phyloP scores from a whole-genome alignment of 1,284 basidiomycete genomes.

The Ganoderma leucocontextum region DNA sequence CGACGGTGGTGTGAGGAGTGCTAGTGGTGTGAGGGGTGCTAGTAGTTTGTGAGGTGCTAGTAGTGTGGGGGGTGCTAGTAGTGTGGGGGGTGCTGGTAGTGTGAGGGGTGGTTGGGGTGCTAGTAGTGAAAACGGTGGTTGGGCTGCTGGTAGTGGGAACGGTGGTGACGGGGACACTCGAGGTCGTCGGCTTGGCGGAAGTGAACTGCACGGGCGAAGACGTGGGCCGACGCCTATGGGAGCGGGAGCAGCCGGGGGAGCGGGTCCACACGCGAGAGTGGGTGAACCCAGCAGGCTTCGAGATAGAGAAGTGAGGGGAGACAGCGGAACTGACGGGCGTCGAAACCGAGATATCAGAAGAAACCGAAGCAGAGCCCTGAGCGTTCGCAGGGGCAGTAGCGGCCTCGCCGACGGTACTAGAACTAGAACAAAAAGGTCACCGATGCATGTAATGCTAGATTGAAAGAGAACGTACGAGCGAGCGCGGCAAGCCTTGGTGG shows the following conservation, averaged over 20 bases:
- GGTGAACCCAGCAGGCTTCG: conserved; percentile 12
- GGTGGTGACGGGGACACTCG: conserved; percentile 13
- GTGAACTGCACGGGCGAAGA: conserved; percentile 31
- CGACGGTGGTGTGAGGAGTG: conserved; percentile 19
- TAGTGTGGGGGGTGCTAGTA: conserved; percentile 22
- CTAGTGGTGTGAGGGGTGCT: conserved; percentile 21
- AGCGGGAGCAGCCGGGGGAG: conserved; percentile 7
- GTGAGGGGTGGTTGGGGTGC: conserved; percentile 23
- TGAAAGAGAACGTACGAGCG: conserved; percentile 28
- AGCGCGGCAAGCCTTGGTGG: conserved; percentile 49
- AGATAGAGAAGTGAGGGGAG: neutral
- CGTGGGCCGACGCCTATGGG: neutral
- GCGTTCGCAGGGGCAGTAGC: conserved; percentile 23
- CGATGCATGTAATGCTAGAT: neutral
- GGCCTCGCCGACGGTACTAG: conserved; percentile 24
- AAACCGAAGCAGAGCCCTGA: conserved; percentile 30
- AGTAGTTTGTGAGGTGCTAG: conserved; percentile 22
- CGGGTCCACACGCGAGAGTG: conserved; percentile 13
- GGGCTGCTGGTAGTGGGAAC: conserved; percentile 21
- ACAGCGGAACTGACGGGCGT: neutral
- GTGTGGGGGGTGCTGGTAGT: conserved; percentile 24
- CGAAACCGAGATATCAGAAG: conserved; percentile 10
- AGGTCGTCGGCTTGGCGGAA: conserved; percentile 28
- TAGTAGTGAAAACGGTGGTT: conserved; percentile 3
- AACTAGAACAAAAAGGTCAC: conserved; percentile 6